Evolutionary conservation across 345 rosid species (phyloP), one percentile per base, ranked within the genome.

Genomic region (Microcos paniculata): DNA sequence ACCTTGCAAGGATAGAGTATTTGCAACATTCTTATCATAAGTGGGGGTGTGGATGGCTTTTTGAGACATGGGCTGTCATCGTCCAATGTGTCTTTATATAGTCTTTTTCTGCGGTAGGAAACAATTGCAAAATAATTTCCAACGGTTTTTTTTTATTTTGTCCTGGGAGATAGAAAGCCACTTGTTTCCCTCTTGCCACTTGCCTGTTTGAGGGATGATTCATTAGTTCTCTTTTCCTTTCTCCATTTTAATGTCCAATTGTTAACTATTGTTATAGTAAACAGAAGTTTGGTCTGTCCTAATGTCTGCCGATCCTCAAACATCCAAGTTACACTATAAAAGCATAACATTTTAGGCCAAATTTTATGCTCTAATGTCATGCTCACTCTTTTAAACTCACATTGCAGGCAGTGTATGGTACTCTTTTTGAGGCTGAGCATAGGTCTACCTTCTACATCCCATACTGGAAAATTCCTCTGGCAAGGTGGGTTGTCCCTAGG

Each of bases 341-440:
- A 26, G 57, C 15, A 48, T 28, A 49, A 11, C 18, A 19, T 35
- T 30, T 68, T 49, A 31, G 19, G 58, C 28, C 57, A n/a, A 49
- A 26, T 19, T 51, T 63, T 38, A 63, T 10, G 12, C 15, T 59
- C 64, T 15, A 66, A 4, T 66, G n/a, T 71, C 45, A 16, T 56
- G 24, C 23, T 23, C 35, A 9, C 30, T 21, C 65, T 48, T 56
- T 14, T 58, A 5, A 42, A 13, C 24, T 64, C 38, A 63, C 71
- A 23, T 66, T 75, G 75, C 86, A 94, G 98, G 99, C 99, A 1
- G 99, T 92, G 43, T 94, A 94, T 80, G 99, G 98, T 64, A 91
- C 99, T 40, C 99, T 94, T 84, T 94, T 89, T 65, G 99, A 94
- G 81, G 99, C 99, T 61, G 98, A 94, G 88, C 99, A 92, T 79